These are phyloP conservation scores for Pulicaria dysenterica DNA, from an alignment of 129 eudicot species.

Conservation along the genomic window DNA sequence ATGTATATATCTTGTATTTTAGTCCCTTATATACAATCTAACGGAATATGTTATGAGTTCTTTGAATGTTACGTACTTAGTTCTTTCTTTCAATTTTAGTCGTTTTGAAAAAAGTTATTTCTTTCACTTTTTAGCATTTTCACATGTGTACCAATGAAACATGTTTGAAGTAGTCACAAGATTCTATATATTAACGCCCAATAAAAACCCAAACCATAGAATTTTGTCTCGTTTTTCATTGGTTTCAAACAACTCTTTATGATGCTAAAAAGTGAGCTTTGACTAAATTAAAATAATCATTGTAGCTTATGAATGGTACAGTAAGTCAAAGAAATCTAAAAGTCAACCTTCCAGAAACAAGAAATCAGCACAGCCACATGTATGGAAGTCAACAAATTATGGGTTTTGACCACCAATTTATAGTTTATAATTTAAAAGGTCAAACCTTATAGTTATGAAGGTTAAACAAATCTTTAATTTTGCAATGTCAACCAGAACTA, in stretches of 20 bases:
- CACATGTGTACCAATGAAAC: no score
- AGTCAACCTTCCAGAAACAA: not conserved
- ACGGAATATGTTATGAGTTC: no score
- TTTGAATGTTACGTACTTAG: no score
- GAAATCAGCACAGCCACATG: not conserved
- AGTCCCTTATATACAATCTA: no score
- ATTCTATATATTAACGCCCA: no score
- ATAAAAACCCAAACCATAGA: not conserved
- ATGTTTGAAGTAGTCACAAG: no score
- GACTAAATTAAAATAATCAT: constrained; percentile 7
- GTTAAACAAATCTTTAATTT: constrained; percentile 5
- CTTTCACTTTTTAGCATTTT: no score
- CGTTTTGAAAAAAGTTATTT: no score
- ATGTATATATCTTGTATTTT: no score
- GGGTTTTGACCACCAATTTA: constrained; percentile 11
- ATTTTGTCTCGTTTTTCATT: constrained; percentile 4
- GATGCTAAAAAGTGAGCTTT: not conserved
- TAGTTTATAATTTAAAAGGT: constrained; percentile 1
- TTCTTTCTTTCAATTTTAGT: no score
- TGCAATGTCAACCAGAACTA: constrained; percentile 4
- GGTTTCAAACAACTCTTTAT: constrained; percentile 9
- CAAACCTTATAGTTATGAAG: not conserved
- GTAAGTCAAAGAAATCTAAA: constrained; percentile 3
- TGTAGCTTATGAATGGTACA: not conserved
- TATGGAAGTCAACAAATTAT: constrained; percentile 15